These are phyloP conservation scores for Adansonia rubrostipa DNA, from an alignment of 441 rosid genomes.

Conservation along the genomic window DNA sequence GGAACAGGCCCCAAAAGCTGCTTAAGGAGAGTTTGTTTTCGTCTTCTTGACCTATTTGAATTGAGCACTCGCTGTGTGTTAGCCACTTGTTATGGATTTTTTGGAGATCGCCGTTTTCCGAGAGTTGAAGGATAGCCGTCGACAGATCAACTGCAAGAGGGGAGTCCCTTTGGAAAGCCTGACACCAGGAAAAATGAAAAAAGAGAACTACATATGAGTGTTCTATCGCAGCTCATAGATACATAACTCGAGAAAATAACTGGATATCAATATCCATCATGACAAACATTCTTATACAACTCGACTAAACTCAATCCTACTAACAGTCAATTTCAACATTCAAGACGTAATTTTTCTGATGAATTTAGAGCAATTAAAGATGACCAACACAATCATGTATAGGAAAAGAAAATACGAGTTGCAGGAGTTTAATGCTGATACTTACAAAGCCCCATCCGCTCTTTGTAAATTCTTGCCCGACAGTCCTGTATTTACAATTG, in stretches of 20 bases:
- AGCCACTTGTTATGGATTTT: conserved; percentile 85
- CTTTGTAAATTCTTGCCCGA: conserved; percentile 88
- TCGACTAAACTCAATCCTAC: too few relatives aligned
- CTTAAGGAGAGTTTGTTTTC: conserved; percentile 58
- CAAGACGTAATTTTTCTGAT: too few relatives aligned
- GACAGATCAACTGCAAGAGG: conserved; percentile 92
- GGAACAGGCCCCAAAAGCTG: conserved; percentile 93
- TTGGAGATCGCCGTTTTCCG: conserved; percentile 87
- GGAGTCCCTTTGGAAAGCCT: conserved; percentile 95
- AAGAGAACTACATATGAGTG: neutral
- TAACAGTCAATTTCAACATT: too few relatives aligned
- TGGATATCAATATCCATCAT: too few relatives aligned
- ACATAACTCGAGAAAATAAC: too few relatives aligned
- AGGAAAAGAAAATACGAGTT: neutral
- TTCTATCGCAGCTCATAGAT: too few relatives aligned
- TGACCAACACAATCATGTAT: neutral
- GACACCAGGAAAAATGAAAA: conserved; percentile 5
- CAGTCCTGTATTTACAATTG: conserved; percentile 71
- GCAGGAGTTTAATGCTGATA: conserved; percentile 21
- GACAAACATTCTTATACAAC: too few relatives aligned
- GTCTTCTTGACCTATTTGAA: conserved; percentile 41
- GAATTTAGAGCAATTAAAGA: too few relatives aligned
- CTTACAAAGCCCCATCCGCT: conserved; percentile 99
- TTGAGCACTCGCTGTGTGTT: conserved; percentile 48
- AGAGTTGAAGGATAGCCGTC: conserved; percentile 83